phyloP scores from a whole-genome alignment of 768 basidiomycete genomes.

The Xerocomellus chrysenteron region DNA sequence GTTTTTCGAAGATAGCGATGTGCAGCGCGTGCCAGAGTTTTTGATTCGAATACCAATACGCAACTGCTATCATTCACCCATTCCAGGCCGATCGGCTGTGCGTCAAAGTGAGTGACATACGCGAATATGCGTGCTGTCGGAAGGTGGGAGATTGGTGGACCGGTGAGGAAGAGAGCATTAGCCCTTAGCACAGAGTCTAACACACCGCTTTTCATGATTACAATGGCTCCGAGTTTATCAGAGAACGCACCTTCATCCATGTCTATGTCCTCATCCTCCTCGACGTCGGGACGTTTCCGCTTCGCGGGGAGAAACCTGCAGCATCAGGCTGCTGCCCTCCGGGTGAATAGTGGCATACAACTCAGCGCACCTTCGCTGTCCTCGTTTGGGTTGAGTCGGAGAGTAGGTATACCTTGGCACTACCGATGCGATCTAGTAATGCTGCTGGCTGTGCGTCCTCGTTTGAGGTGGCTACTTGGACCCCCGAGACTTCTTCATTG shows the following conservation, averaged over 20 bases:
- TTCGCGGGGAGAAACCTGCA: conserved; percentile 31
- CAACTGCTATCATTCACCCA: conserved; percentile 87
- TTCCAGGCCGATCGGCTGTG: conserved; percentile 72
- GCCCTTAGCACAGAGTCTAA: conserved; percentile 50
- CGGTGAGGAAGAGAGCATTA: conserved; percentile 73
- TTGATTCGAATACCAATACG: conserved; percentile 69
- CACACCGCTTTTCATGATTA: not conserved
- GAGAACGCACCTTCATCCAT: conserved; percentile 31
- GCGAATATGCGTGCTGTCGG: conserved; percentile 78
- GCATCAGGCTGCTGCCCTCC: conserved; percentile 46
- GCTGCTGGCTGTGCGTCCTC: conserved; percentile 23
- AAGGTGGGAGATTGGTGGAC: conserved; percentile 70
- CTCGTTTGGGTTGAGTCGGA: conserved; percentile 62
- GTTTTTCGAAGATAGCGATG: conserved; percentile 53
- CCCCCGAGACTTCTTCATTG: conserved; percentile 52
- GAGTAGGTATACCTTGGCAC: conserved; percentile 73
- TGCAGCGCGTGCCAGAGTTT: conserved; percentile 50
- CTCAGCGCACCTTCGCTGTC: conserved; percentile 71
- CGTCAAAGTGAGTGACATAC: conserved; percentile 77
- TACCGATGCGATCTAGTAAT: conserved; percentile 69
- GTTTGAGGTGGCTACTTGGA: conserved; percentile 30
- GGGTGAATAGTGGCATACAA: conserved; percentile 36
- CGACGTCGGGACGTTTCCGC: conserved; percentile 48
- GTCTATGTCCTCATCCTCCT: conserved; percentile 38
- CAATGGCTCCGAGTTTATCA: conserved; percentile 4